phyloP scores from a whole-genome alignment of 768 basidiomycete species.

The Boletellus emodensis region DNA sequence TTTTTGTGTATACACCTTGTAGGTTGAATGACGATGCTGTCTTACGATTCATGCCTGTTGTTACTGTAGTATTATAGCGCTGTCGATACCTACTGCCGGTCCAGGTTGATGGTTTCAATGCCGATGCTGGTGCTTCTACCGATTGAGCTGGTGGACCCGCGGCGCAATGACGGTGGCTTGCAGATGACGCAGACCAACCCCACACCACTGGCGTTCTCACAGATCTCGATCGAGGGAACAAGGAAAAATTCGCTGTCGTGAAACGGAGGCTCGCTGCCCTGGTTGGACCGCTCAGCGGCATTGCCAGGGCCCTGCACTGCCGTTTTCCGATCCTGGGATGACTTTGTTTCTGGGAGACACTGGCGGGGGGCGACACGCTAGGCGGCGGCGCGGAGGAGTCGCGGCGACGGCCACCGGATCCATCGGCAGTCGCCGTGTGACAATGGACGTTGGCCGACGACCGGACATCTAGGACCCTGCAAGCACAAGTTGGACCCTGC shows the following conservation, averaged over 20 bases:
- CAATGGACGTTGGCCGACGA: too few relatives aligned
- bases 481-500: constrained; percentile 1
- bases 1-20: constrained; percentile 25
- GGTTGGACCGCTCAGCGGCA: constrained; percentile 29
- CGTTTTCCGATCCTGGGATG: constrained; percentile 7
- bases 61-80: constrained; percentile 27
- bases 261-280: constrained; percentile 28
- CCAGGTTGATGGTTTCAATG: constrained; percentile 16
- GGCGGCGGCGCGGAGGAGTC: constrained; percentile 21
- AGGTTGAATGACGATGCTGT: constrained; percentile 23
- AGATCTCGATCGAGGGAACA: constrained; percentile 26
- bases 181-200: constrained; percentile 13
- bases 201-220: constrained; percentile 13
- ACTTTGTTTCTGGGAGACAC: constrained; percentile 6
- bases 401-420: constrained; percentile 14
- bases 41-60: constrained; percentile 19
- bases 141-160: too few relatives aligned
- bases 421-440: not conserved
- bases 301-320: constrained; percentile 23
- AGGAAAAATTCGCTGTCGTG: constrained; percentile 21
- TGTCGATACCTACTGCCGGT: constrained; percentile 29
- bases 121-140: constrained; percentile 20
- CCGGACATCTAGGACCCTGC: not conserved
- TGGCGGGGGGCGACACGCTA: constrained; percentile 9
- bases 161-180: constrained; percentile 2